Evolutionary conservation across 208 protist species (phyloP), one percentile per base, ranked within the genome.

Genomic region (Crithidia fasciculata): DNA sequence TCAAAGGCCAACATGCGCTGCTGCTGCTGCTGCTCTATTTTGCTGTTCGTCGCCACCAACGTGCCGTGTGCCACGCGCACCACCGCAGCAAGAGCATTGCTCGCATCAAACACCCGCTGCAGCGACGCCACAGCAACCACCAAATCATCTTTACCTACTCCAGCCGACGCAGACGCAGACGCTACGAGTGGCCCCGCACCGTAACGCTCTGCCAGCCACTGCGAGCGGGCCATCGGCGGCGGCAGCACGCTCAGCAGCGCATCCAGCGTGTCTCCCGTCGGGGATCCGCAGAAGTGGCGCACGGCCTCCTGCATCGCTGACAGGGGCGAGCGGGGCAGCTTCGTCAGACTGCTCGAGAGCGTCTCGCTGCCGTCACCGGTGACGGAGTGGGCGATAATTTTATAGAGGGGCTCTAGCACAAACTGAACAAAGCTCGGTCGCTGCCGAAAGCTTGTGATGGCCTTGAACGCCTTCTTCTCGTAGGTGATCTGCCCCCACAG

Each of bases 341-440:
- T 76, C 44, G 80, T 61, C 19, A 96, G 81, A 28, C 59, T 72
- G 19, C 52, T 47, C 10, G 82, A 85, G 5, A 96, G 82, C 53
- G 78, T 75, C 39, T 80, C 52, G 36, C 82, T 72, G 0, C 78
- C 89, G 6, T 90, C 70, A 37, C 91, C 90, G n/a, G 86, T 84
- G 2, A 95, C 80, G 3, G 88, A 67, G 62, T 97, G 86, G 9
- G 88, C 70, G 15, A 96, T 90, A 54, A 99, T 94, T 77, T 99
- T 99, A 86, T 99, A 99, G 12, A 99, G 73, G 0, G 99, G 99
- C 72, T 99, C 96, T 4, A 99, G 82, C 53, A 99, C 88, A 67
- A 99, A 99, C 39, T 97, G 78, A 15, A 99, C 97, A 87, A 99
- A 99, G n/a, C 98, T 95, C 49, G 97, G 88, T 39, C 67, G 65